These are phyloP conservation scores for Penicillium vulpinum DNA, from an alignment of 2,329 filamentous ascomycete genomes.

Conservation along the genomic window DNA sequence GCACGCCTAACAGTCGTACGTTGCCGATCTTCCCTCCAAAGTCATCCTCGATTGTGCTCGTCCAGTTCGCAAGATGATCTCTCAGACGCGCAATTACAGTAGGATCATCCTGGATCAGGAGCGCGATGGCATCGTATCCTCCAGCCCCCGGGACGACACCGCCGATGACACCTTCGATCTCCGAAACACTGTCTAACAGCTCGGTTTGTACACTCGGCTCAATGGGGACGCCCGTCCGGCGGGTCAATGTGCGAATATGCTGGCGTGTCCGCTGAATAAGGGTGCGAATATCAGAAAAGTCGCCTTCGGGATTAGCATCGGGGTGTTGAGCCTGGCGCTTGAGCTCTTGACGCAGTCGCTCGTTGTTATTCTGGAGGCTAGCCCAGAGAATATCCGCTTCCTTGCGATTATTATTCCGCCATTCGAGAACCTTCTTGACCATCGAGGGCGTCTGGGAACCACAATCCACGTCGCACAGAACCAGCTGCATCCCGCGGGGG, in stretches of 20 bases:
- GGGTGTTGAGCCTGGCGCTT: constrained; percentile 51
- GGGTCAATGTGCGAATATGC: constrained; percentile 75
- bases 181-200: constrained; percentile 72
- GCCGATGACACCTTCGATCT: constrained; percentile 76
- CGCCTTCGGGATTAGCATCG: constrained; percentile 43
- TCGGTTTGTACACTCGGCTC: constrained; percentile 84
- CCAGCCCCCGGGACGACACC: constrained; percentile 94
- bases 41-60: constrained; percentile 46
- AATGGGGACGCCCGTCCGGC: constrained; percentile 74
- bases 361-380: constrained; percentile 71
- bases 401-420: constrained; percentile 66
- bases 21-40: constrained; percentile 48
- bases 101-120: constrained; percentile 73
- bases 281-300: constrained; percentile 55
- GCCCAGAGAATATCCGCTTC: constrained; percentile 73
- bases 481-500: constrained; percentile 70
- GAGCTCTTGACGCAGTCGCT: constrained; percentile 66
- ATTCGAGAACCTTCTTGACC: constrained; percentile 87
- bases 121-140: constrained; percentile 83
- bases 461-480: constrained; percentile 96
- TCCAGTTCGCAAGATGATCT: constrained; percentile 67
- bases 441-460: constrained; percentile 91
- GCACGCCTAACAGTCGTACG: constrained; percentile 47
- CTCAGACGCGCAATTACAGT: constrained; percentile 62
- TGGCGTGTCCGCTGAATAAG: constrained; percentile 54